Base-by-base conservation (phyloP, 2,329 filamentous ascomycete genomes). In the Setomelanomma holmii region DNA sequence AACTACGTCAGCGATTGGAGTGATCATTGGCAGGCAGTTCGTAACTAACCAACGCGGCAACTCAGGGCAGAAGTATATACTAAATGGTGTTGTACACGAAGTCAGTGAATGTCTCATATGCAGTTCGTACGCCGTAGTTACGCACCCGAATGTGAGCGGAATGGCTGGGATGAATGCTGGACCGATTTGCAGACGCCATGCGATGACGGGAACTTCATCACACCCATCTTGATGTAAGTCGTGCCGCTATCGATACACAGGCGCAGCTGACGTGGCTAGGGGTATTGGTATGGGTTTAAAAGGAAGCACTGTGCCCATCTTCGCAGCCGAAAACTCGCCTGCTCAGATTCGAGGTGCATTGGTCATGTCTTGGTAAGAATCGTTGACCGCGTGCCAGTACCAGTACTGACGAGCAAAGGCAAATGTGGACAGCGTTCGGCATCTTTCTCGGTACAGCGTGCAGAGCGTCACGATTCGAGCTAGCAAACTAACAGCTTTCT, bases 391-490 rank as follows among this genome's bases (percentile, higher is more conserved):
- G 3, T 30, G 3, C 72, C 79, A 40, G 79, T 79, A 8, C 78
- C 78, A 2, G 56, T 80, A 5, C 78, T 80, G 20, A 80, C 81
- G 73, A 76, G 74, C 10, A 14, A 66, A 78, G 76, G 78, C 79
- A 81, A 64, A 76, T 80, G 71, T 73, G 64, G 60, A 72, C 66
- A 12, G 64, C 65, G 1, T 68, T 68, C 36, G 64, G 64, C 22
- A 68, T 66, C 30, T 66, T 68, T 44, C 41, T 66, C 5, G 63
- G 56, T n/a, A n/a, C n/a, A n/a, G n/a, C n/a, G n/a, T n/a, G n/a
- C n/a, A n/a, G n/a, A n/a, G n/a, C n/a, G n/a, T n/a, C n/a, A n/a
- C n/a, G n/a, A n/a, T n/a, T n/a, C n/a, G n/a, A n/a, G n/a, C n/a
- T n/a, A n/a, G n/a, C n/a, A n/a, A n/a, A n/a, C n/a, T n/a, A n/a